A percentile compares a stretch with the other conserved stretches of the same genome.
These are phyloP conservation scores for Balamuthia mandrillaris DNA, from an alignment of 208 protist genomes.

Conservation along the genomic window DNA sequence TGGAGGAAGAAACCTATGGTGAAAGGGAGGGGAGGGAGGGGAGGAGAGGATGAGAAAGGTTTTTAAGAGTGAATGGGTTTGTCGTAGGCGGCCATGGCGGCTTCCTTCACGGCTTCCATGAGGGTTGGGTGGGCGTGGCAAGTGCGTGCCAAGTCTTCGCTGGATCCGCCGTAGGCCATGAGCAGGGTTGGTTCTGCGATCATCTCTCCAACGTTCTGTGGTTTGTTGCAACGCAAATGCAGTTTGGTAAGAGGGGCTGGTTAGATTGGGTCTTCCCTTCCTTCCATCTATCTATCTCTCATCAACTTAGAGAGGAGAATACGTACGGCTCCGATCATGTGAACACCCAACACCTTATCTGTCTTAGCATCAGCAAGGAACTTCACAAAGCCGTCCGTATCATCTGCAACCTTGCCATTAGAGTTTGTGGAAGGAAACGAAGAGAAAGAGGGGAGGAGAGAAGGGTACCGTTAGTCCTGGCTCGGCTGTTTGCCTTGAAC, in stretches of 20 bases:
- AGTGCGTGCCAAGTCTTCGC: conserved; percentile 95
- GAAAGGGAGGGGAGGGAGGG: neutral
- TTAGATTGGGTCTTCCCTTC: too few relatives aligned
- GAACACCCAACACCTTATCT: conserved; percentile 94
- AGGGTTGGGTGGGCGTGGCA: conserved; percentile 98
- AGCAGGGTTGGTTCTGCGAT: conserved; percentile 95
- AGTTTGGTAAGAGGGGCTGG: too few relatives aligned
- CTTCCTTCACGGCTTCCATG: conserved; percentile 97
- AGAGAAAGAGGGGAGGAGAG: neutral
- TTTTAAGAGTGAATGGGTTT: conserved; percentile 97
- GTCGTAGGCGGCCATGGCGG: conserved; percentile 88
- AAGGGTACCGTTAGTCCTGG: conserved; percentile 81
- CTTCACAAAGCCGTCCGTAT: conserved; percentile 96
- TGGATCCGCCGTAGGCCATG: conserved; percentile 96
- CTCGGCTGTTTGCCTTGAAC: conserved; percentile 95
- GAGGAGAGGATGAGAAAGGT: neutral
- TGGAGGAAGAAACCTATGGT: too few relatives aligned
- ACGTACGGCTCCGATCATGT: conserved; percentile 89
- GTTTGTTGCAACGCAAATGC: neutral
- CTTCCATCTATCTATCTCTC: too few relatives aligned
- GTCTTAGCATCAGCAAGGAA: conserved; percentile 91
- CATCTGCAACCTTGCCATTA: conserved; percentile 52
- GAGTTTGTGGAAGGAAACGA: neutral
- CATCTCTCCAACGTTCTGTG: conserved; percentile 88
- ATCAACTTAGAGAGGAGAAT: neutral